These are phyloP conservation scores for Chenopodium album DNA, from an alignment of 148 eudicot species.

Conservation along the genomic window DNA sequence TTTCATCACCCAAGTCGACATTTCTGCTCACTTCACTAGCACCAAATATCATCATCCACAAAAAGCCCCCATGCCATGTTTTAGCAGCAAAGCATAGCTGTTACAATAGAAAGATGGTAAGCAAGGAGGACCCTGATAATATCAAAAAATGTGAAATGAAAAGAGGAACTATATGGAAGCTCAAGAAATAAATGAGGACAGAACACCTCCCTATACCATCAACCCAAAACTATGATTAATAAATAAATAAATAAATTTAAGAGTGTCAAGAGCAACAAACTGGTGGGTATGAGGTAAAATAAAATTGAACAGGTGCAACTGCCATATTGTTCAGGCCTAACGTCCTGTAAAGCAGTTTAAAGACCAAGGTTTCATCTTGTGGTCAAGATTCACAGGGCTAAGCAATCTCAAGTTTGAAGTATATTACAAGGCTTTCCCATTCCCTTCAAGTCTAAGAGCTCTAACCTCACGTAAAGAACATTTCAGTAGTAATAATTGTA, in stretches of 20 bases:
- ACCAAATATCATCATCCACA: conserved; percentile 97
- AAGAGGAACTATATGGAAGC: conserved; percentile 3
- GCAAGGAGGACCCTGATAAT: background rate
- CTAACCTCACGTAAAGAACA: background rate
- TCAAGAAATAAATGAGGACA: background rate
- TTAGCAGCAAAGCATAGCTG: conserved; percentile 95
- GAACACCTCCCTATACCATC: background rate
- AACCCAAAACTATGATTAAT: too few relatives aligned
- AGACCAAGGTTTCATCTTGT: background rate
- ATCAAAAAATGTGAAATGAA: background rate
- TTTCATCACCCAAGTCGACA: conserved; percentile 96
- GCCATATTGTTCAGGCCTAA: too few relatives aligned
- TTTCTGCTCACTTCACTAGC: conserved; percentile 97
- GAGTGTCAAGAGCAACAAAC: too few relatives aligned
- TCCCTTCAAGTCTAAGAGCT: background rate
- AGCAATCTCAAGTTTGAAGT: background rate
- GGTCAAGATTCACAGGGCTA: background rate
- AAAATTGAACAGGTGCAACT: too few relatives aligned
- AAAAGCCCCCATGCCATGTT: conserved; percentile 95
- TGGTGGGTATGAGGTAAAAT: too few relatives aligned
- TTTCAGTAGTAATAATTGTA: background rate
- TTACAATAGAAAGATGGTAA: conserved; percentile 24
- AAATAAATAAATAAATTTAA: too few relatives aligned
- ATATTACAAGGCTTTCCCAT: background rate
- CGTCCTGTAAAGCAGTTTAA: too few relatives aligned